Evolutionary conservation across 129 eudicot species (phyloP).

Genomic region (Saussurea involucrata): DNA sequence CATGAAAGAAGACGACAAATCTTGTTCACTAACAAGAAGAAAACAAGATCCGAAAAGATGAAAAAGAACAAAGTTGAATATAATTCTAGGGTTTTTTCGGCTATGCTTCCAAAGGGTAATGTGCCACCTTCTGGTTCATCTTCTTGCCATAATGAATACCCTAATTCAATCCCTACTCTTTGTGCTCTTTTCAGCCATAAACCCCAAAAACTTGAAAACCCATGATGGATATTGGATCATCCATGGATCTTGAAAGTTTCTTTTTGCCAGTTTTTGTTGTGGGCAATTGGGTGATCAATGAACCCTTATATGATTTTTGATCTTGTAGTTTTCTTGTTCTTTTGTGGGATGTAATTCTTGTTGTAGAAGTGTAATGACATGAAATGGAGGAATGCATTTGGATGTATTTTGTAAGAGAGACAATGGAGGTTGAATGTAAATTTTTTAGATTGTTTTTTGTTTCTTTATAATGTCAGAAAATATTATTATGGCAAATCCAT

Average conservation of each 20-base stretch:
- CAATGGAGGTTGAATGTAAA: not conserved
- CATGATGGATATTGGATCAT: slow-evolving; percentile 5
- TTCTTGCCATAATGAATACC: slow-evolving; percentile 66
- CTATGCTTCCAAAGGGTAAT: slow-evolving; percentile 83
- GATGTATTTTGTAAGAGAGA: not conserved
- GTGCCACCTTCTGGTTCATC: slow-evolving; percentile 89
- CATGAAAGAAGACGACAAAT: slow-evolving; percentile 1
- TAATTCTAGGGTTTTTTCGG: slow-evolving; percentile 42
- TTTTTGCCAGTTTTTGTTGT: not conserved
- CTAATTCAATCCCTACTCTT: slow-evolving; percentile 46
- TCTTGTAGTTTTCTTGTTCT: not conserved
- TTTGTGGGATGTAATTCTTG: slow-evolving; percentile 17
- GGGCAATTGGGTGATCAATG: not conserved
- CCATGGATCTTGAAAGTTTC: not conserved
- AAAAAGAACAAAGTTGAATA: slow-evolving; percentile 6
- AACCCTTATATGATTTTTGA: slow-evolving; percentile 2
- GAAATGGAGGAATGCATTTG: not conserved
- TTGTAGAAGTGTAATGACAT: not conserved
- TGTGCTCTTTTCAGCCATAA: slow-evolving; percentile 26
- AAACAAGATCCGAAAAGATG: slow-evolving; percentile 7
- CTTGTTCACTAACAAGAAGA: slow-evolving; percentile 26
- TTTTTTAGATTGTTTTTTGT: not conserved
- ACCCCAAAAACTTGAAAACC: slow-evolving; percentile 4
- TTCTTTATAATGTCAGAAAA: not conserved
- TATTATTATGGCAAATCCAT: not conserved